Evolutionary conservation across 2,329 filamentous ascomycete species (phyloP).

Genomic region (Colletotrichum lentis): DNA sequence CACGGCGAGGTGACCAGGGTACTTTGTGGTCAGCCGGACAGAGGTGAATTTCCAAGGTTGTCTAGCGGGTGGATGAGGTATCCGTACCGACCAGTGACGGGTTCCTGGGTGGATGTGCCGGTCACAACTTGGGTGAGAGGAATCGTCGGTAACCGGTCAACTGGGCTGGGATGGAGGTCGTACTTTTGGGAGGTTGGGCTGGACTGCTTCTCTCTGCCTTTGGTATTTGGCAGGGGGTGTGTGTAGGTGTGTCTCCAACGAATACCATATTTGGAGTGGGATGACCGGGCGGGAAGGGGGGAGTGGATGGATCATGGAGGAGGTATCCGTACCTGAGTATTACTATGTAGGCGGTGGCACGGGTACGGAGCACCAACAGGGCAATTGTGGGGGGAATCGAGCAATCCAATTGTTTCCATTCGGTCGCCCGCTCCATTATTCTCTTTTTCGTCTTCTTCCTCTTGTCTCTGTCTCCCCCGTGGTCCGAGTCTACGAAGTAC

Average conservation of each 20-base stretch:
- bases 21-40: constrained; percentile 35
- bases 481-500: background rate
- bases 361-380: constrained; percentile 3
- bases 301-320: no score
- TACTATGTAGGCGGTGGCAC: background rate
- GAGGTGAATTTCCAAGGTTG: constrained; percentile 30
- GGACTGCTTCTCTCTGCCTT: constrained; percentile 7
- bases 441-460: background rate
- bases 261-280: constrained; percentile 2
- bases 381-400: constrained; percentile 1
- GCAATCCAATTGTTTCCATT: constrained; percentile 3
- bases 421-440: background rate
- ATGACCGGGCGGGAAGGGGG: background rate
- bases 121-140: background rate
- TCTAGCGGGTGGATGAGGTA: constrained; percentile 21
- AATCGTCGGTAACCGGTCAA: constrained; percentile 1
- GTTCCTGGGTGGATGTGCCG: constrained; percentile 21
- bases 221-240: background rate
- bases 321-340: background rate
- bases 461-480: background rate
- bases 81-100: constrained; percentile 22
- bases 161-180: background rate
- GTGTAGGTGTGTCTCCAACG: background rate
- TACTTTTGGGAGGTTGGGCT: constrained; percentile 27
- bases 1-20: constrained; percentile 10